phyloP scores from a whole-genome alignment of 129 eudicot species.

The Centaurea solstitialis region DNA sequence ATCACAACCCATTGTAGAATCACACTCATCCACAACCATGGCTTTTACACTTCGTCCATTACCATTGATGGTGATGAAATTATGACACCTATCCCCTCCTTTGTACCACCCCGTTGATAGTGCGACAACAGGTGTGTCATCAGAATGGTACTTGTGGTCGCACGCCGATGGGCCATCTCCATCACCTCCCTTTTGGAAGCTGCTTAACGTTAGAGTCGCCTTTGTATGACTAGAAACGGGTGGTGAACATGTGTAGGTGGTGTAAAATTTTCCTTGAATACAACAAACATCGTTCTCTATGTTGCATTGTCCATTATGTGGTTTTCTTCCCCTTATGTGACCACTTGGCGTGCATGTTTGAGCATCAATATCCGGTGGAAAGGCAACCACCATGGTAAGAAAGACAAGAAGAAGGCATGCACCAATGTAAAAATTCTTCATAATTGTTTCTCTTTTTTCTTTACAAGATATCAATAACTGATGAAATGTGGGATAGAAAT shows the following conservation, averaged over 20 bases:
- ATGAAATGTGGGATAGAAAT: background rate
- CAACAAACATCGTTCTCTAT: background rate
- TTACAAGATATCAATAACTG: background rate
- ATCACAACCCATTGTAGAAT: conserved; percentile 20
- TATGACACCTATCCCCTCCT: background rate
- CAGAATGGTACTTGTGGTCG: background rate
- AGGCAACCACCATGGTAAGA: background rate
- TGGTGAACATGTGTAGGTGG: background rate
- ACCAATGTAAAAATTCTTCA: background rate
- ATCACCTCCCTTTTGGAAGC: conserved; percentile 11
- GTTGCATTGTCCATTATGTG: conserved; percentile 13
- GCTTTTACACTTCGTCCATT: conserved; percentile 14
- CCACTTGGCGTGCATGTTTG: background rate
- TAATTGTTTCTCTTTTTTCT: background rate
- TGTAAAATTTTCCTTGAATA: background rate
- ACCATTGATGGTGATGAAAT: background rate
- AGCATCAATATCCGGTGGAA: background rate
- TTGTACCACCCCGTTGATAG: conserved; percentile 2
- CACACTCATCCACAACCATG: conserved; percentile 12
- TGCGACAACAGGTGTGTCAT: conserved; percentile 8
- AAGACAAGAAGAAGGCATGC: background rate
- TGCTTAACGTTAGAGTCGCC: background rate
- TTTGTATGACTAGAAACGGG: background rate
- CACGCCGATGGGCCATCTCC: conserved; percentile 10
- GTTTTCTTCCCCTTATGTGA: background rate